These are phyloP conservation scores for Basipetospora chlamydospora DNA, from an alignment of 2,329 filamentous ascomycete species.

Conservation along the genomic window DNA sequence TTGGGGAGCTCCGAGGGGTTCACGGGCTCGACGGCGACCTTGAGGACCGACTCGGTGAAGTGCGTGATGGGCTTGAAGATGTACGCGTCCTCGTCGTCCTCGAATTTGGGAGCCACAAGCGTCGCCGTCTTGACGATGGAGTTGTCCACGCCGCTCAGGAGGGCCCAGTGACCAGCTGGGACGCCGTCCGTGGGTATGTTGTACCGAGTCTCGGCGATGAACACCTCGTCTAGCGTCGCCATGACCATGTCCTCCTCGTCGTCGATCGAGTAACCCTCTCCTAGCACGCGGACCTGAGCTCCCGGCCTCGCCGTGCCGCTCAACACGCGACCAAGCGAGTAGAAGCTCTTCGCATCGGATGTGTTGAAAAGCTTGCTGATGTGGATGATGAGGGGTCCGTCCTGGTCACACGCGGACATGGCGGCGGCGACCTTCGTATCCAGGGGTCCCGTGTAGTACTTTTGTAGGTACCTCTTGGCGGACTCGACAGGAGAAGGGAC, in stretches of 20 bases:
- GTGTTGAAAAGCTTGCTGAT: constrained; percentile 89
- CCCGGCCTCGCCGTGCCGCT: constrained; percentile 79
- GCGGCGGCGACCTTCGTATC: constrained; percentile 68
- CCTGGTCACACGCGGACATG: constrained; percentile 72
- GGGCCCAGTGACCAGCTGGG: constrained; percentile 82
- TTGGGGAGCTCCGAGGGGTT: constrained; percentile 96
- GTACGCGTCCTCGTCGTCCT: constrained; percentile 81
- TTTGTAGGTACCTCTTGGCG: constrained; percentile 60
- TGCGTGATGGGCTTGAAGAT: constrained; percentile 89
- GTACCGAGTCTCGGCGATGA: constrained; percentile 85
- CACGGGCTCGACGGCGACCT: constrained; percentile 94
- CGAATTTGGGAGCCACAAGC: constrained; percentile 63
- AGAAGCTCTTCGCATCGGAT: constrained; percentile 77
- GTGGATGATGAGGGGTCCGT: constrained; percentile 83
- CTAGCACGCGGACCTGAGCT: constrained; percentile 75
- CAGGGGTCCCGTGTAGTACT: constrained; percentile 81
- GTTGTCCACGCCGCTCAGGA: constrained; percentile 90
- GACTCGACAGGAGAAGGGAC: constrained; percentile 75
- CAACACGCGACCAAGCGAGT: constrained; percentile 81
- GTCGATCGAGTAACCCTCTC: constrained; percentile 89
- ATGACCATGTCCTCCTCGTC: constrained; percentile 95
- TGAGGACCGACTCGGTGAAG: constrained; percentile 95
- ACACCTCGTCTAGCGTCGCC: constrained; percentile 72
- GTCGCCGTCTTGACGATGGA: constrained; percentile 97
- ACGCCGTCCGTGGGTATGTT: constrained; percentile 84